Evolutionary conservation across 106 monocot species (phyloP), one percentile per base, ranked within the genome.

Genomic region (Acorus calamus): DNA sequence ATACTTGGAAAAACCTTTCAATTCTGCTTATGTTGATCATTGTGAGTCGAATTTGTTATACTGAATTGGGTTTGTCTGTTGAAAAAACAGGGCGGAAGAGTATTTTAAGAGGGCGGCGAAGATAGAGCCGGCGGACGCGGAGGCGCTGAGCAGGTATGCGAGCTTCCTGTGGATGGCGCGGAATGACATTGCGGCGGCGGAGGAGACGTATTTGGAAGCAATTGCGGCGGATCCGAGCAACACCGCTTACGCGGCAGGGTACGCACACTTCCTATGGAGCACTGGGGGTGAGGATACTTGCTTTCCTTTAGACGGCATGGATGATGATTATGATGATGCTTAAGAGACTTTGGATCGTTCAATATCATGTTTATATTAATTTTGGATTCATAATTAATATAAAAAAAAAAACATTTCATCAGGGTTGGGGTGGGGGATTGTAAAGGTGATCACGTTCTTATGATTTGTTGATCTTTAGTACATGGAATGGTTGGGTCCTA

Each of bases 211-310:
- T 61, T 41, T 86, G 68, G 79, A 77, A 54, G 93, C 93, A 45
- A 84, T 94, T 3, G 81, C 50, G 8, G 86, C 86, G 2, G 93
- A 94, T 55, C 93, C 93, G 0, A 66, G 77, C 4, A 86, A 89
- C 79, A 49, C 49, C 7, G 58, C 46, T 62, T 66, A 84, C 28
- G 77, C 89, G 2, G 83, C 86, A 50, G 77, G 70, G 65, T 94
- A 94, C 69, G 93, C 93, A 3, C 83, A 89, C 44, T 94, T 94
- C 75, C 49, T 94, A 49, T 94, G 93, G 93, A 89, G 73, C 79
- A 94, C 89, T 6, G 93, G 89, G 7, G 93, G 93, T 2, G 86
- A 81, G 44, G 93, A 86, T 28, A 94, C 93, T 10, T 94, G 89
- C 65, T 94, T 77, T 65, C 93, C 86, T 2, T 57, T 83, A 56